Conservation (phyloP, 805 yeast species). For the Candida endomychidarum region DNA sequence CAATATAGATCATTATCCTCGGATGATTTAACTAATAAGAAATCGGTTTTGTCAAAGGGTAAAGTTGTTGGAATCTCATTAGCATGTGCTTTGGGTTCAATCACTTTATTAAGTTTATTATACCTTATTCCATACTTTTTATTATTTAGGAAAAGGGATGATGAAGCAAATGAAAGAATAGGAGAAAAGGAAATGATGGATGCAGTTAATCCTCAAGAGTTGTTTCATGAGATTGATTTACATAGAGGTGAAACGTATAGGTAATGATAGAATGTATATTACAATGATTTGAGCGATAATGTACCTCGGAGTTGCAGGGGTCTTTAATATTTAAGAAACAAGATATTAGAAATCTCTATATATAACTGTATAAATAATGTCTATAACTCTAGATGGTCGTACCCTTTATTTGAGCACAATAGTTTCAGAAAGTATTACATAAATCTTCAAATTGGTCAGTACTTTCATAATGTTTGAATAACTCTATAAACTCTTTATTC, state of each 20-base stretch:
- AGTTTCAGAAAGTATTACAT: slow-evolving; percentile 6
- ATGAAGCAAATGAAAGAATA: slow-evolving; percentile 31
- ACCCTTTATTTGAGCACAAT: neutral
- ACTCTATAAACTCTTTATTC: slow-evolving; percentile 13
- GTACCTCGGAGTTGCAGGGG: too few relatives aligned
- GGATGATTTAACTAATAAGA: slow-evolving; percentile 23
- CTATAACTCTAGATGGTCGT: slow-evolving; percentile 4
- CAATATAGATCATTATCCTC: slow-evolving; percentile 36
- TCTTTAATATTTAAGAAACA: neutral
- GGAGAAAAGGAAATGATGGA: slow-evolving; percentile 46
- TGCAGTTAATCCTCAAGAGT: slow-evolving; percentile 43
- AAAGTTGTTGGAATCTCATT: slow-evolving; percentile 46
- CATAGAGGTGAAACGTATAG: slow-evolving; percentile 29
- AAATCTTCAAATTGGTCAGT: slow-evolving; percentile 13
- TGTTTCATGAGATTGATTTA: slow-evolving; percentile 45
- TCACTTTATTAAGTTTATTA: slow-evolving; percentile 39
- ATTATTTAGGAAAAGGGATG: slow-evolving; percentile 30
- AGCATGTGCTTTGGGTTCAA: slow-evolving; percentile 47
- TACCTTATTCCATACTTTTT: slow-evolving; percentile 41
- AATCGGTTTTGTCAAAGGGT: slow-evolving; percentile 31
- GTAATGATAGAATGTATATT: neutral
- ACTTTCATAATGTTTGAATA: slow-evolving; percentile 11
- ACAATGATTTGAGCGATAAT: too few relatives aligned
- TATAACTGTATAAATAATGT: neutral
- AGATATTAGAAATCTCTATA: neutral